These are phyloP conservation scores for Rhipidocladum racemiflorum DNA, from an alignment of 176 grass and related monocot species.

Conservation along the genomic window DNA sequence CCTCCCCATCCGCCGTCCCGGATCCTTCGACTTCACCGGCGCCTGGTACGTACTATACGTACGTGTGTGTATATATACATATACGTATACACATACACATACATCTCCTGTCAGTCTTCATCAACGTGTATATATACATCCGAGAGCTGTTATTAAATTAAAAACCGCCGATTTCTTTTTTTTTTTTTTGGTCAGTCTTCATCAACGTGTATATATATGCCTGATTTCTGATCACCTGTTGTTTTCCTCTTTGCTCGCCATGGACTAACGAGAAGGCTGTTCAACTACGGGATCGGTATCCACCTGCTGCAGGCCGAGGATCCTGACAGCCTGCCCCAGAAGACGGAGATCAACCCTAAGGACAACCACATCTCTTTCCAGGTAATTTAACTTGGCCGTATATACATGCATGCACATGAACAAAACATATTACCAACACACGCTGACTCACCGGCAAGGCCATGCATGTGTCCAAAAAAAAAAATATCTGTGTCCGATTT, in stretches of 20 bases:
- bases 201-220: no score
- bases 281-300: conserved; percentile 90
- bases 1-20: conserved; percentile 58
- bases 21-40: conserved; percentile 74
- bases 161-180: no score
- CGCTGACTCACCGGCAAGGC: neutral
- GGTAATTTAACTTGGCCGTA: conserved; percentile 23
- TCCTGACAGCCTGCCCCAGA: conserved; percentile 47
- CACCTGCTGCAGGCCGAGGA: conserved; percentile 71
- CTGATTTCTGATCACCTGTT: neutral
- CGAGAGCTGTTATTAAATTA: no score
- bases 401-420: no score
- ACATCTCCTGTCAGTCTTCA: no score
- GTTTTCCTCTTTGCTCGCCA: neutral
- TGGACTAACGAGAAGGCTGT: conserved; percentile 45
- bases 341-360: conserved; percentile 84
- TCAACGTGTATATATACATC: no score
- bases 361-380: conserved; percentile 98
- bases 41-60: conserved; percentile 51
- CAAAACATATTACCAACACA: neutral
- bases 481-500: no score
- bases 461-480: no score
- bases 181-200: no score
- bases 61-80: no score
- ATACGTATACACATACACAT: no score